Evolutionary conservation across 306 rosid genomes (phyloP), one percentile per base, ranked within the genome.

Genomic region (Casuarina cunninghamiana): DNA sequence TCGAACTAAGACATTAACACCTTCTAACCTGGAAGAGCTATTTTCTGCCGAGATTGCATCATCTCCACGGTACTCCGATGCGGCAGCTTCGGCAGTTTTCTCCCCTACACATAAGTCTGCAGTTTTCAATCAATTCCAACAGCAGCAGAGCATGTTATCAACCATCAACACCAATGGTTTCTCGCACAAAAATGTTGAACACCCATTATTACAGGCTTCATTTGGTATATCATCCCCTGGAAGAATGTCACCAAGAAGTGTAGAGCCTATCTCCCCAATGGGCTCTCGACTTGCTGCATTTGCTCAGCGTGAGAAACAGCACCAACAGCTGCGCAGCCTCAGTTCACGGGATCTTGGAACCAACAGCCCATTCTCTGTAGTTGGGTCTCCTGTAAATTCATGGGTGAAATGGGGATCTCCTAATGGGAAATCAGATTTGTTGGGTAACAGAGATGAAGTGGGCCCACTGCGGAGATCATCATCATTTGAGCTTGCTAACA

Each of bases 381-480:
- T 87, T n/a, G 96, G 97, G 21, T 90, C 92, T 69, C 96, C 97
- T 53, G 87, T 75, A 4, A 84, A 77, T 74, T 84, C 94, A 44
- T 85, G 93, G 96, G 86, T 93, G 4, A 88, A 90, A 65, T 91
- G 95, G 97, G 98, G 97, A 32, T 89, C 98, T 39, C 86, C 95
- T 57, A 87, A 68, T 42, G 96, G 96, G 6, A 91, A 86, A 77
- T 82, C 72, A 46, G 97, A 93, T 79, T 91, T 93, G 93, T 88
- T 92, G 19, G 87, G 82, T 16, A 86, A 87, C 74, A 91, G 87
- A 42, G 90, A 87, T 50, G 96, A 83, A 58, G 69, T 77, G 42
- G 87, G 87, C 55, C 82, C 71, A 46, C 43, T 85, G 57, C 84
- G 70, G 5, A 86, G 85, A 74, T 88, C 93, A 10, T 83, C 91